Conservation (phyloP, 1,284 basidiomycete genomes). For the Cutaneotrichosporon dermatis region DNA sequence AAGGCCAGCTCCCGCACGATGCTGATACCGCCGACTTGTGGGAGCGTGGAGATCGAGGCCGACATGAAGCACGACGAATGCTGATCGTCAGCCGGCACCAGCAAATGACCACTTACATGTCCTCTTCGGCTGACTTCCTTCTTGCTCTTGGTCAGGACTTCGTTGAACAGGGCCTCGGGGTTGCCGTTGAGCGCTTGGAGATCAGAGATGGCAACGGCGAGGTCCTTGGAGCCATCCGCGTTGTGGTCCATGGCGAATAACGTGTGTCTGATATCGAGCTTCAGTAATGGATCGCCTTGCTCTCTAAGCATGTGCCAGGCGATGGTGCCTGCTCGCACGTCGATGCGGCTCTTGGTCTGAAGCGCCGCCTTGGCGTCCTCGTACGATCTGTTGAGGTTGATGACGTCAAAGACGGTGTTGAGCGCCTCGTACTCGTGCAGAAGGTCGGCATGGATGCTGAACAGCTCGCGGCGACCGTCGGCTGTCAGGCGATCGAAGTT, state of each 20-base stretch:
- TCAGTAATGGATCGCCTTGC: conserved; percentile 70
- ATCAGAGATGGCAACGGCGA: conserved; percentile 70
- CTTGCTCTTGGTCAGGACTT: conserved; percentile 71
- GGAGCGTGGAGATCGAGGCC: conserved; percentile 64
- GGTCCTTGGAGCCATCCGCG: conserved; percentile 82
- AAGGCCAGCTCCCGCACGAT: conserved; percentile 83
- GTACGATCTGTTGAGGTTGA: conserved; percentile 65
- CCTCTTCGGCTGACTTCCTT: conserved; percentile 49
- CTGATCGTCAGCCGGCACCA: conserved; percentile 2
- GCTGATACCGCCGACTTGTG: conserved; percentile 88
- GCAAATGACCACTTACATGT: conserved; percentile 28
- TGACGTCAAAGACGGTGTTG: conserved; percentile 81
- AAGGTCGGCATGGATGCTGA: conserved; percentile 66
- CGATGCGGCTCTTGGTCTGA: conserved; percentile 70
- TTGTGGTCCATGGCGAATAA: conserved; percentile 81
- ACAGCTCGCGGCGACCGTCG: conserved; percentile 58
- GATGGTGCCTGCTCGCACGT: conserved; percentile 78
- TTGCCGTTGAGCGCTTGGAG: conserved; percentile 81
- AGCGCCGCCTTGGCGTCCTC: conserved; percentile 69
- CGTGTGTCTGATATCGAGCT: conserved; percentile 74
- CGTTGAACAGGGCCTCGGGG: conserved; percentile 76
- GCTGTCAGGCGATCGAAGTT: conserved; percentile 53
- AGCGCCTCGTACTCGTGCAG: conserved; percentile 74
- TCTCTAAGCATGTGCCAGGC: conserved; percentile 88
- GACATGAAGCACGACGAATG: conserved; percentile 19